phyloP scores from a whole-genome alignment of 2,329 filamentous ascomycete genomes.

The Cladobotryum protrusum region DNA sequence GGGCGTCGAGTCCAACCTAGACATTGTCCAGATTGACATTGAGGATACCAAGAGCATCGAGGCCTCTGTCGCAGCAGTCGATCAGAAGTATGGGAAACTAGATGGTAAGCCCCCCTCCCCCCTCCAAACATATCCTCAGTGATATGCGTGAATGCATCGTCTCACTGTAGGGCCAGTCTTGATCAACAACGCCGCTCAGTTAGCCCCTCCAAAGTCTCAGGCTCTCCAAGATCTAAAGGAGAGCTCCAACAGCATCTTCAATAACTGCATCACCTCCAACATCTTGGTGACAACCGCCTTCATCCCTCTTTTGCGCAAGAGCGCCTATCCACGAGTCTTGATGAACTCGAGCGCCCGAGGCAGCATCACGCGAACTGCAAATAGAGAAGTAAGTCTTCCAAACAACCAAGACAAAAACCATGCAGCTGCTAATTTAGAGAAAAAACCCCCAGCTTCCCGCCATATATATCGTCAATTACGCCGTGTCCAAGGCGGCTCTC shows the following conservation, averaged over 20 bases:
- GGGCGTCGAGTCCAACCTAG: slow-evolving; percentile 1
- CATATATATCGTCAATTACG: slow-evolving; percentile 9
- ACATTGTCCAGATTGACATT: slow-evolving; percentile 14
- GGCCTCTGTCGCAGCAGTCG: slow-evolving; percentile 8
- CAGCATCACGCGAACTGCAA: slow-evolving; percentile 14
- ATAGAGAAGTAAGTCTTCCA: slow-evolving; percentile 7
- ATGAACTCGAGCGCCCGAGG: slow-evolving; percentile 16
- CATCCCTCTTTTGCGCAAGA: slow-evolving; percentile 1
- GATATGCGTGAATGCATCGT: no score
- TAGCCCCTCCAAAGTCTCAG: slow-evolving; percentile 2
- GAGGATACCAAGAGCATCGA: slow-evolving; percentile 14
- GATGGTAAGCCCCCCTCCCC: slow-evolving; percentile 12
- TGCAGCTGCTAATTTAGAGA: not conserved
- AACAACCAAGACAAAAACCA: no score
- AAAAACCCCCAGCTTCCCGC: slow-evolving; percentile 1
- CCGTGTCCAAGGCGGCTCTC: slow-evolving; percentile 15
- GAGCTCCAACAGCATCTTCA: slow-evolving; percentile 11
- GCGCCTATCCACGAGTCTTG: slow-evolving; percentile 12
- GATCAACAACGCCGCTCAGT: slow-evolving; percentile 11
- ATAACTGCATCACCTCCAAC: slow-evolving; percentile 15
- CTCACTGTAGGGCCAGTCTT: no score
- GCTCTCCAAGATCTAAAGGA: slow-evolving; percentile 5
- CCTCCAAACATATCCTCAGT: no score
- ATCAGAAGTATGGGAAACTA: slow-evolving; percentile 14
- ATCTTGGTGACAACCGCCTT: slow-evolving; percentile 11